Evolutionary conservation across 2,329 filamentous ascomycete genomes (phyloP).

Genomic region (Colletotrichum tabaci): DNA sequence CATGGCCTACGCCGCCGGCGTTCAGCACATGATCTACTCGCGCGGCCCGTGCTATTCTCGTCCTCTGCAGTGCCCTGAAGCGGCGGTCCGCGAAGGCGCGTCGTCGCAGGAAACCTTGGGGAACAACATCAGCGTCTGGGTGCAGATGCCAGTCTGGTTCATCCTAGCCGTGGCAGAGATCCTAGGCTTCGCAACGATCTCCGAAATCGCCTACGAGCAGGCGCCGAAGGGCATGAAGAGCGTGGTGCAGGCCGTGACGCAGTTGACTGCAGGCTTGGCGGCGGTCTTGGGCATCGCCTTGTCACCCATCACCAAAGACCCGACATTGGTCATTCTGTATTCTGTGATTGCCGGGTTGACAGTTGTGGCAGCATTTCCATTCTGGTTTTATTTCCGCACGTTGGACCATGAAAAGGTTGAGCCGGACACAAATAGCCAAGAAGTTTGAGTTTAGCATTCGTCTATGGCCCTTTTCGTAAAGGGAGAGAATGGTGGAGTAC

Average conservation of each 20-base stretch:
- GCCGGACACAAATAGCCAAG: not conserved
- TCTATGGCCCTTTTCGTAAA: too few species aligned
- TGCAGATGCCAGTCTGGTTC: slow-evolving; percentile 57
- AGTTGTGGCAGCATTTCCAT: not conserved
- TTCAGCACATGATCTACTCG: slow-evolving; percentile 59
- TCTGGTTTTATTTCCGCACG: slow-evolving; percentile 1
- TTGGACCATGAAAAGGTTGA: not conserved
- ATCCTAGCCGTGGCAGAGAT: slow-evolving; percentile 58
- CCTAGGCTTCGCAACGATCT: slow-evolving; percentile 57
- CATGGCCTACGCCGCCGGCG: slow-evolving; percentile 65
- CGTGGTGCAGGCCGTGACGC: slow-evolving; percentile 49
- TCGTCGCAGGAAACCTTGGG: slow-evolving; percentile 41
- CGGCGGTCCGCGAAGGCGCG: slow-evolving; percentile 12
- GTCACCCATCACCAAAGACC: slow-evolving; percentile 1
- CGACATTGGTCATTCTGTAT: not conserved
- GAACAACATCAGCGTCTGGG: slow-evolving; percentile 55
- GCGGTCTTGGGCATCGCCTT: not conserved
- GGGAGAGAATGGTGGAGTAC: too few species aligned
- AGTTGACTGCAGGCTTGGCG: slow-evolving; percentile 42
- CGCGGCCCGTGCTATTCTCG: slow-evolving; percentile 36
- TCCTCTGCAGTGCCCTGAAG: slow-evolving; percentile 47
- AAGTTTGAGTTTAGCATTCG: not conserved
- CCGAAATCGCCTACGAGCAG: slow-evolving; percentile 60
- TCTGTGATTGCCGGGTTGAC: not conserved
- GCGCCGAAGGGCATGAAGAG: slow-evolving; percentile 58